These are phyloP conservation scores for Microbotryum lychnidis-dioicae DNA, from an alignment of 1,284 basidiomycete genomes.

Conservation along the genomic window DNA sequence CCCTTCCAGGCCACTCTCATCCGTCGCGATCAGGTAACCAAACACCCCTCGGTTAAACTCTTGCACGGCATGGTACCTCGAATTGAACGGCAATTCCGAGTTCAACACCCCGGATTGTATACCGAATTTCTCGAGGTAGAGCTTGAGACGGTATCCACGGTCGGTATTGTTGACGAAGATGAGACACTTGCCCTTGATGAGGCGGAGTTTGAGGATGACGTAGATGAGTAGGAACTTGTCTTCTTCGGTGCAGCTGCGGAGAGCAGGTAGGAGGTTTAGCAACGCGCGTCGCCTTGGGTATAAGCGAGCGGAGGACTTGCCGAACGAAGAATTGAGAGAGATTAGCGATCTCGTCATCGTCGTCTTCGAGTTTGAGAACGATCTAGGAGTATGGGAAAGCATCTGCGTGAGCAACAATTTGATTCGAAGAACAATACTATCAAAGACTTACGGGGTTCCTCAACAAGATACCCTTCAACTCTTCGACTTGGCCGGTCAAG, in stretches of 20 bases:
- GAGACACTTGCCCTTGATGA: slow-evolving; percentile 93
- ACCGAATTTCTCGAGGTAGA: slow-evolving; percentile 96
- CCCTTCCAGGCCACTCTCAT: slow-evolving; percentile 59
- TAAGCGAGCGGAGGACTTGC: slow-evolving; percentile 41
- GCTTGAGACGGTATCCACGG: slow-evolving; percentile 83
- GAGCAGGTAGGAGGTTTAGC: slow-evolving; percentile 6
- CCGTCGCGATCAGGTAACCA: slow-evolving; percentile 97
- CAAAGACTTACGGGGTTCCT: slow-evolving; percentile 67
- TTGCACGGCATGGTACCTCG: slow-evolving; percentile 92
- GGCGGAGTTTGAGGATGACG: slow-evolving; percentile 86
- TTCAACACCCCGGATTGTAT: slow-evolving; percentile 95
- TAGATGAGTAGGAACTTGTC: slow-evolving; percentile 94
- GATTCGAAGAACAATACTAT: background rate
- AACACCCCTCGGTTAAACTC: slow-evolving; percentile 99
- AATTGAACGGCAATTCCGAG: slow-evolving; percentile 90
- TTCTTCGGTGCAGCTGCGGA: slow-evolving; percentile 67
- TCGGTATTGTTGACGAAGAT: slow-evolving; percentile 97
- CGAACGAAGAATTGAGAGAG: slow-evolving; percentile 80
- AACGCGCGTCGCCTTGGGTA: background rate
- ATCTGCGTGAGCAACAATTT: background rate
- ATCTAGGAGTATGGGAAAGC: slow-evolving; percentile 47
- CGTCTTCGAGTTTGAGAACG: slow-evolving; percentile 75
- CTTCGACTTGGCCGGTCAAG: slow-evolving; percentile 89
- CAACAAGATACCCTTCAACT: slow-evolving; percentile 77
- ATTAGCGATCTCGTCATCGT: slow-evolving; percentile 64